Evolutionary conservation across 768 basidiomycete genomes (phyloP).

Genomic region (Tricholoma matsutake): DNA sequence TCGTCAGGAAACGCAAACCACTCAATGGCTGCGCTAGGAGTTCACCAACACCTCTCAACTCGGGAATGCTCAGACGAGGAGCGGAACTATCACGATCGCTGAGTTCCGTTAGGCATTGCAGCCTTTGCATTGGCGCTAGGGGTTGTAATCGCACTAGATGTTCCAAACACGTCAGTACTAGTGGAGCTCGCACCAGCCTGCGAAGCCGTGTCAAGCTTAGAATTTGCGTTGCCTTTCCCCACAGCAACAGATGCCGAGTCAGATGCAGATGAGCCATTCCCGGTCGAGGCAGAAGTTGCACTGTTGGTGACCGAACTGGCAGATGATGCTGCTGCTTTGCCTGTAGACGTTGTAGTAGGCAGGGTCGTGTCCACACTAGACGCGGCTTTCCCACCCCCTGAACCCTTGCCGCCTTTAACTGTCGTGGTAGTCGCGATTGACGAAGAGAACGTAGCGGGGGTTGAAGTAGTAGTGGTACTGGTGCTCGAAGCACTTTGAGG

Average conservation of each 20-base stretch:
- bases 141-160: neutral
- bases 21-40: neutral
- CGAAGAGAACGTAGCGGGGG: constrained; percentile 3
- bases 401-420: constrained; percentile 8
- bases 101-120: neutral
- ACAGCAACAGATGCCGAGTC: neutral
- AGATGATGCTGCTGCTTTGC: neutral
- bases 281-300: neutral
- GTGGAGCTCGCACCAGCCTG: neutral
- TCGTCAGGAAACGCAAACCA: neutral
- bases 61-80: neutral
- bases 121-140: neutral
- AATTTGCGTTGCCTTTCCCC: neutral
- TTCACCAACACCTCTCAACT: neutral
- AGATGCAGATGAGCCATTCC: too few species aligned
- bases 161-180: neutral
- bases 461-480: neutral
- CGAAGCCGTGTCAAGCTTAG: too few species aligned
- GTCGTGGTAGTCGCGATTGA: constrained; percentile 12
- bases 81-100: neutral
- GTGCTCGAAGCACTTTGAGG: neutral
- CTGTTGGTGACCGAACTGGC: constrained; percentile 1
- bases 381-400: neutral
- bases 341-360: neutral
- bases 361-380: neutral